phyloP scores from a whole-genome alignment of 1,284 basidiomycete genomes.

The Trametes polyzona region DNA sequence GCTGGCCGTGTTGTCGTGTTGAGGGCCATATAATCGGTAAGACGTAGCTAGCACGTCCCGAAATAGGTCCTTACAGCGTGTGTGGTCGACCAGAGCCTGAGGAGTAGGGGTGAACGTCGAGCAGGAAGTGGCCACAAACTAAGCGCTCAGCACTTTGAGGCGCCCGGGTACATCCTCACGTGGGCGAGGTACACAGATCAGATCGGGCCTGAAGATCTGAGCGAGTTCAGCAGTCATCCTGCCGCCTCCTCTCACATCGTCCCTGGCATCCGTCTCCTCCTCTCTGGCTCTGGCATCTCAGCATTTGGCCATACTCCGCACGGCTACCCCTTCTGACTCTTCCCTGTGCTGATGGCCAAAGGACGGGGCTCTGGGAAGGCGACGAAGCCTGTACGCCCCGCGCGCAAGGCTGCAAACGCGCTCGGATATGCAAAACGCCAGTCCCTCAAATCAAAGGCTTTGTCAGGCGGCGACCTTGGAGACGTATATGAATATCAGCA shows the following conservation, averaged over 20 bases:
- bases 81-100: too few species aligned
- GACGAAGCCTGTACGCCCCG: conserved; percentile 8
- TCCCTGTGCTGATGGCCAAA: conserved; percentile 4
- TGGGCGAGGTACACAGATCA: neutral
- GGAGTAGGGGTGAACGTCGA: too few species aligned
- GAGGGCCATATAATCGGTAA: too few species aligned
- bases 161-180: too few species aligned
- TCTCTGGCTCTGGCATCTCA: neutral
- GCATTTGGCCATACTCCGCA: neutral
- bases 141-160: too few species aligned
- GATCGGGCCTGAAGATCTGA: conserved; percentile 13
- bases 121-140: too few species aligned
- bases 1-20: too few species aligned
- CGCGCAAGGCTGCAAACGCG: conserved; percentile 42
- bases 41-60: too few species aligned
- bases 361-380: conserved; percentile 6
- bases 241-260: neutral
- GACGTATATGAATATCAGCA: conserved; percentile 70
- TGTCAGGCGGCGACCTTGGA: conserved; percentile 28
- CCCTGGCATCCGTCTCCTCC: neutral
- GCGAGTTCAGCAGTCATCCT: neutral
- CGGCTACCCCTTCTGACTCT: neutral
- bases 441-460: conserved; percentile 44
- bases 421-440: conserved; percentile 59
- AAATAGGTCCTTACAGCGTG: too few species aligned